Conservation (phyloP, 441 rosid genomes). For the Pelargonium fulgidum region DNA sequence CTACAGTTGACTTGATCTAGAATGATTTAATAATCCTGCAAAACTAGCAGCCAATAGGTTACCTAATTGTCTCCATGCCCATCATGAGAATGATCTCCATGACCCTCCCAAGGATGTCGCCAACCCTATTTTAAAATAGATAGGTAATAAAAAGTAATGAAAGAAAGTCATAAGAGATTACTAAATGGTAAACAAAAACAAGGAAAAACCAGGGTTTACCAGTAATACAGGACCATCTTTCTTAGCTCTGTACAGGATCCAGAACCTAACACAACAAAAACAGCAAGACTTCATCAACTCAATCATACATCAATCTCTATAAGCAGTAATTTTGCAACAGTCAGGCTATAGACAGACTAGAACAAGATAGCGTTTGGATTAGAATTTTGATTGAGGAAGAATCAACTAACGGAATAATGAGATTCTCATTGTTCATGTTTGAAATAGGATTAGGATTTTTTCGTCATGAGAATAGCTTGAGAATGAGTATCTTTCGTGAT, state of each 20-base stretch:
- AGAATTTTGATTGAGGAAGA: no score
- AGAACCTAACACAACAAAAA: constrained; percentile 56
- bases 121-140: constrained; percentile 53
- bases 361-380: neutral
- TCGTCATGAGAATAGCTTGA: no score
- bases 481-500: no score
- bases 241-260: constrained; percentile 91
- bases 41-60: neutral
- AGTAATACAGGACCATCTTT: constrained; percentile 90
- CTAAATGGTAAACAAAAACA: neutral
- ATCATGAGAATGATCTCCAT: constrained; percentile 47
- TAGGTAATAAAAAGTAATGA: constrained; percentile 19
- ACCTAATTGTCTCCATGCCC: constrained; percentile 23
- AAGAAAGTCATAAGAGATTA: neutral
- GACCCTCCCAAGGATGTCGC: constrained; percentile 99
- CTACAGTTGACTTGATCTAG: neutral
- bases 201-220: constrained; percentile 35
- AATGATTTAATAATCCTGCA: neutral
- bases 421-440: no score
- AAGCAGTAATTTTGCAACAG: neutral
- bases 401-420: no score
- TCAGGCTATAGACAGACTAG: neutral
- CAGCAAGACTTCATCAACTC: neutral
- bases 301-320: neutral
- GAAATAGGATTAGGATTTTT: no score